phyloP scores from a whole-genome alignment of 176 grass and related monocot species.

The Eremochloa ophiuroides region DNA sequence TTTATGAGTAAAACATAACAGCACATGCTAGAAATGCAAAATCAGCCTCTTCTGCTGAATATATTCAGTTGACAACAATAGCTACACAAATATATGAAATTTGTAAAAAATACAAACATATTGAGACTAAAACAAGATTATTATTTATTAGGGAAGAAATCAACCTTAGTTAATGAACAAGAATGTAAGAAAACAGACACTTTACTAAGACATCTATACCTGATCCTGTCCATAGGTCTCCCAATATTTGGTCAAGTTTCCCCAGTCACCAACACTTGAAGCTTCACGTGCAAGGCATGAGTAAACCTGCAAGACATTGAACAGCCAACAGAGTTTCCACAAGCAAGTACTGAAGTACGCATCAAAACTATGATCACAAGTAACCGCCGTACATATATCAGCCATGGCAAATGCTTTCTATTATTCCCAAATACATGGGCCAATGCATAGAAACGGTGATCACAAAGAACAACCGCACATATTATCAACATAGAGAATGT shows the following conservation, averaged over 20 bases:
- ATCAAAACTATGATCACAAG: slow-evolving; percentile 5
- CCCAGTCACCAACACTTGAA: not conserved
- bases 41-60: not conserved
- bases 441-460: not conserved
- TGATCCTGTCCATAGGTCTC: slow-evolving; percentile 19
- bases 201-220: slow-evolving; percentile 15
- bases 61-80: not conserved
- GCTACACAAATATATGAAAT: not conserved
- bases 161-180: slow-evolving; percentile 3
- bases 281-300: slow-evolving; percentile 16
- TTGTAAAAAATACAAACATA: not conserved
- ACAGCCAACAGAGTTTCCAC: slow-evolving; percentile 13
- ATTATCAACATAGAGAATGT: slow-evolving; percentile 7
- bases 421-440: not conserved
- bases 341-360: slow-evolving; percentile 5
- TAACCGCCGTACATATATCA: slow-evolving; percentile 8
- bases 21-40: not conserved
- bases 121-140: slow-evolving; percentile 2
- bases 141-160: not conserved
- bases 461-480: not conserved
- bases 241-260: not conserved
- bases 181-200: not conserved
- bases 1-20: not conserved
- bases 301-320: not conserved
- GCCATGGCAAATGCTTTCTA: not conserved